phyloP scores from a whole-genome alignment of 2,329 filamentous ascomycete species.

The Sclerotinia nivalis region DNA sequence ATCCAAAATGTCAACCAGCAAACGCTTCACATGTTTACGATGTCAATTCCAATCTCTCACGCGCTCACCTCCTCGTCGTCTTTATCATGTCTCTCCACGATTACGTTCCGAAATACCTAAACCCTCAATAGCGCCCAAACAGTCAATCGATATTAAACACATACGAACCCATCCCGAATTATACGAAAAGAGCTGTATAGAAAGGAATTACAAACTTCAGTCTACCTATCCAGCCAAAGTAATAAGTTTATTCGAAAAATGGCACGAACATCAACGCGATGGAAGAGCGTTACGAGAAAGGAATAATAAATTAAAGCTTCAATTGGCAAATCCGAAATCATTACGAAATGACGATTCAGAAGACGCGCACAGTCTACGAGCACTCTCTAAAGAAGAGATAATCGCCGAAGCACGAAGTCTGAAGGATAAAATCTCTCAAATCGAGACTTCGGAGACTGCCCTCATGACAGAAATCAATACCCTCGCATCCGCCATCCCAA shows the following conservation, averaged over 20 bases:
- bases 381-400: conserved; percentile 52
- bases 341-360: conserved; percentile 46
- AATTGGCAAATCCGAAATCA: conserved; percentile 53
- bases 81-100: conserved; percentile 16
- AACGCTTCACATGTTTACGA: conserved; percentile 17
- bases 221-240: conserved; percentile 58
- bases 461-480: conserved; percentile 66
- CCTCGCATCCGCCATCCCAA: conserved; percentile 79
- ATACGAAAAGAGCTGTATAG: conserved; percentile 78
- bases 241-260: conserved; percentile 55
- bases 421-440: conserved; percentile 61
- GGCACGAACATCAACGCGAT: conserved; percentile 60
- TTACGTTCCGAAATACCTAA: conserved; percentile 14
- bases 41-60: conserved; percentile 17
- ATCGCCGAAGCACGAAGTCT: conserved; percentile 64
- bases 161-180: conserved; percentile 83
- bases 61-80: conserved; percentile 2
- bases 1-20: conserved; percentile 16
- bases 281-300: conserved; percentile 63
- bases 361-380: conserved; percentile 27
- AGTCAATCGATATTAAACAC: conserved; percentile 79
- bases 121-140: conserved; percentile 69
- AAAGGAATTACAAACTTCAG: conserved; percentile 74
- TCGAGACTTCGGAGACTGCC: conserved; percentile 62
- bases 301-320: conserved; percentile 63